Conservation (phyloP, 352 stramenopile species). For the Bremia lactucae region DNA sequence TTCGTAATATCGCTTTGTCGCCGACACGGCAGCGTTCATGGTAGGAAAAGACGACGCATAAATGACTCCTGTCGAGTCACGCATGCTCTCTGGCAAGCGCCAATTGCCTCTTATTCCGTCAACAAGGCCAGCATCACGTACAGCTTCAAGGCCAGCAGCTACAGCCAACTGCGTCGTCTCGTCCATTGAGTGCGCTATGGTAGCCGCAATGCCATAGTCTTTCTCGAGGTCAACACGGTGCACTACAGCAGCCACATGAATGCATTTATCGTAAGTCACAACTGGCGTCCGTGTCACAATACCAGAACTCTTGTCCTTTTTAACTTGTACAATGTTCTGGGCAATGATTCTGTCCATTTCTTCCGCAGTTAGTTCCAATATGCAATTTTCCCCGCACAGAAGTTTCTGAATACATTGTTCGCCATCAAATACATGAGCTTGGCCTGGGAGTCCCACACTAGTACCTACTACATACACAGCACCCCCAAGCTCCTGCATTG, state of each 20-base stretch:
- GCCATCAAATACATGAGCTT: slow-evolving; percentile 54
- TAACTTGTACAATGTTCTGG: slow-evolving; percentile 84
- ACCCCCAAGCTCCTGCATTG: slow-evolving; percentile 39
- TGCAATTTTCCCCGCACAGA: slow-evolving; percentile 87
- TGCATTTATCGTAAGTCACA: slow-evolving; percentile 34
- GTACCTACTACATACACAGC: slow-evolving; percentile 87
- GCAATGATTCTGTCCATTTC: slow-evolving; percentile 83
- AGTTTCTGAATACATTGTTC: slow-evolving; percentile 77
- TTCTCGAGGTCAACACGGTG: slow-evolving; percentile 52
- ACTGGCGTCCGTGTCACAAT: slow-evolving; percentile 35
- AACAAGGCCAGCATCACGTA: slow-evolving; percentile 87
- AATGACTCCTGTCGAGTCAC: slow-evolving; percentile 87
- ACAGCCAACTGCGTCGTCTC: slow-evolving; percentile 89
- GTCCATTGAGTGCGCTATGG: slow-evolving; percentile 92
- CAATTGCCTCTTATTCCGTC: slow-evolving; percentile 41
- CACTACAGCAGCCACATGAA: slow-evolving; percentile 85
- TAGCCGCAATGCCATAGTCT: slow-evolving; percentile 81
- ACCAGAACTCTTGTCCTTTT: slow-evolving; percentile 32
- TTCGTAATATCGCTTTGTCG: slow-evolving; percentile 78
- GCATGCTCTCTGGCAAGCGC: slow-evolving; percentile 81
- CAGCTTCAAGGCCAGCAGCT: slow-evolving; percentile 89
- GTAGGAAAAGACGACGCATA: slow-evolving; percentile 94
- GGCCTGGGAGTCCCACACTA: slow-evolving; percentile 83
- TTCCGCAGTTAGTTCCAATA: slow-evolving; percentile 46
- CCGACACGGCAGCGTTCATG: slow-evolving; percentile 88